These are phyloP conservation scores for Trametes meyenii DNA, from an alignment of 768 basidiomycete species.

Conservation along the genomic window DNA sequence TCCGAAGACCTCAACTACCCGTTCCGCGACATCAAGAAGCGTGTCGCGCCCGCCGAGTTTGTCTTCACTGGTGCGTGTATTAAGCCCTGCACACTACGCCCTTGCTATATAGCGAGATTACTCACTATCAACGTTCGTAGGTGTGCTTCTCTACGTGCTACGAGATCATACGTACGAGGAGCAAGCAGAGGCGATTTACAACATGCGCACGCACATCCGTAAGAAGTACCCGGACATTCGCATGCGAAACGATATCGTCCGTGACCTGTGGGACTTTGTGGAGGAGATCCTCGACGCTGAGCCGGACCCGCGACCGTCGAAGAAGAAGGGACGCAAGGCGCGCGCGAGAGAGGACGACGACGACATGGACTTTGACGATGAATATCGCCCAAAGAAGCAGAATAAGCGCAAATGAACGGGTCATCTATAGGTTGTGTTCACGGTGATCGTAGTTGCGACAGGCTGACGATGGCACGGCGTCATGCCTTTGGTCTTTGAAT, in stretches of 20 bases:
- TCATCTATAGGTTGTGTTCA: not conserved
- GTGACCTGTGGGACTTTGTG: slow-evolving; percentile 61
- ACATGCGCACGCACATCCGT: slow-evolving; percentile 60
- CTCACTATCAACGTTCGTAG: slow-evolving; percentile 39
- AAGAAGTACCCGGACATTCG: slow-evolving; percentile 64
- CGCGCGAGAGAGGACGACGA: slow-evolving; percentile 39
- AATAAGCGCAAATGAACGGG: slow-evolving; percentile 1
- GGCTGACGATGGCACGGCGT: not conserved
- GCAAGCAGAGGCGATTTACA: slow-evolving; percentile 56
- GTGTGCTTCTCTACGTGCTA: slow-evolving; percentile 65
- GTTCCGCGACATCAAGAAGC: slow-evolving; percentile 56
- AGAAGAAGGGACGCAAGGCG: slow-evolving; percentile 26
- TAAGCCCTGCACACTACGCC: not conserved
- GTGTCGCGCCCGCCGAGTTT: slow-evolving; percentile 76
- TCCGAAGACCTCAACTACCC: slow-evolving; percentile 41
- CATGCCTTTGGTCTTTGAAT: too few species aligned
- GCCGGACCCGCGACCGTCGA: slow-evolving; percentile 1
- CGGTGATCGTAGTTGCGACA: not conserved
- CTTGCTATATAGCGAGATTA: not conserved
- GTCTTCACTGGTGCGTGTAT: slow-evolving; percentile 70
- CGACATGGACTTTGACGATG: slow-evolving; percentile 44
- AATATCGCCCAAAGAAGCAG: slow-evolving; percentile 5
- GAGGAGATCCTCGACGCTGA: slow-evolving; percentile 35
- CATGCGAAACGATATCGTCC: slow-evolving; percentile 57
- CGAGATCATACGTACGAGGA: slow-evolving; percentile 45